Conservation (phyloP, 2,329 filamentous ascomycete genomes). For the Aschersonia sp. region DNA sequence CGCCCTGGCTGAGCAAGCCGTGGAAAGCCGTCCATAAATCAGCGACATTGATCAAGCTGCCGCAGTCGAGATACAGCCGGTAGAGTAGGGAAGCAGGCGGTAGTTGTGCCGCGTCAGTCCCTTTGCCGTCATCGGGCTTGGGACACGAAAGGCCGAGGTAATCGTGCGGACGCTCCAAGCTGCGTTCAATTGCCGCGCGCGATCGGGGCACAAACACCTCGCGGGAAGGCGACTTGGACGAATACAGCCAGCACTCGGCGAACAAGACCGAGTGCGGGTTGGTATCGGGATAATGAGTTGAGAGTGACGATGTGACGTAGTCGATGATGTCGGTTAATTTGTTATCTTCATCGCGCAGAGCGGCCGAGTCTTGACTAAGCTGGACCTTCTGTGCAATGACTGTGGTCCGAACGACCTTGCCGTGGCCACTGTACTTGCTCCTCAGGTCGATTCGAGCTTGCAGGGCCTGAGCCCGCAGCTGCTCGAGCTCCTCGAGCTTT, state of each 20-base stretch:
- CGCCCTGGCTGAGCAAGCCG: conserved; percentile 36
- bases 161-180: conserved; percentile 57
- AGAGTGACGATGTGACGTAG: conserved; percentile 17
- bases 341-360: conserved; percentile 55
- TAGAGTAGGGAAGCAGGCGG: conserved; percentile 63
- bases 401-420: conserved; percentile 58
- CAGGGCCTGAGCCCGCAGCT: conserved; percentile 29
- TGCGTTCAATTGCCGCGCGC: conserved; percentile 55
- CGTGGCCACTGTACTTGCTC: conserved; percentile 61
- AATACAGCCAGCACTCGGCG: conserved; percentile 63
- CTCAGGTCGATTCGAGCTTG: conserved; percentile 38
- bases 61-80: conserved; percentile 65
- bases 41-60: conserved; percentile 60
- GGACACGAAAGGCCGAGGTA: conserved; percentile 66
- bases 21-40: conserved; percentile 70
- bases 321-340: conserved; percentile 54
- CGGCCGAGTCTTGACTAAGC: conserved; percentile 58
- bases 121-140: conserved; percentile 26
- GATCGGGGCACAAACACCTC: conserved; percentile 65
- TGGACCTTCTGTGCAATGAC: conserved; percentile 72
- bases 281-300: conserved; percentile 9
- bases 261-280: conserved; percentile 34
- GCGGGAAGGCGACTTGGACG: conserved; percentile 51
- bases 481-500: conserved; percentile 30
- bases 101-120: conserved; percentile 37